Evolutionary conservation across 73 alveolate genomes (phyloP).

Genomic region (Durusdinium trenchii): DNA sequence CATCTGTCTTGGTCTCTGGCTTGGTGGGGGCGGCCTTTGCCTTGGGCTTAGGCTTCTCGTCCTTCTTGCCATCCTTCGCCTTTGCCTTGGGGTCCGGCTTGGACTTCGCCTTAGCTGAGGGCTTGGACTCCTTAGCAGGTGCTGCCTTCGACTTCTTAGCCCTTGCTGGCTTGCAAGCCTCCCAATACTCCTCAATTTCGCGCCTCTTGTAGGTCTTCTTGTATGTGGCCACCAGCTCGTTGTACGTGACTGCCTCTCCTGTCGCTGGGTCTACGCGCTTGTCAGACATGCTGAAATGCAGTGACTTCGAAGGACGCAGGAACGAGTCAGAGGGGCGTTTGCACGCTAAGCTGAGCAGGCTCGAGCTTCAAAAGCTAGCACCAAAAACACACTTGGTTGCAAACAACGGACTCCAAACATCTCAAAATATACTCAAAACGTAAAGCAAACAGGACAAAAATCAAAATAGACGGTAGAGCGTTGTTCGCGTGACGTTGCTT

Average conservation of each 20-base stretch:
- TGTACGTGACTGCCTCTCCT: constrained; percentile 75
- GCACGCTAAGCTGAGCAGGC: constrained; percentile 50
- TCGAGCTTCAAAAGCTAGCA: constrained; percentile 43
- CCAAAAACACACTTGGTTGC: background rate
- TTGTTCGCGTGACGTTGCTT: too few relatives aligned
- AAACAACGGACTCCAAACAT: too few relatives aligned
- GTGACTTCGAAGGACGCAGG: constrained; percentile 69
- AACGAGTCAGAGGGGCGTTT: constrained; percentile 53
- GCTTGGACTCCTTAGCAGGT: constrained; percentile 60
- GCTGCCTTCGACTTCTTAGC: constrained; percentile 52
- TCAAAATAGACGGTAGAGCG: too few relatives aligned
- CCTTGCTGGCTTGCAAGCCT: constrained; percentile 45
- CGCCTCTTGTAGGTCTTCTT: constrained; percentile 58
- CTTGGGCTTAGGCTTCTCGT: constrained; percentile 40
- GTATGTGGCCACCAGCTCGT: constrained; percentile 64
- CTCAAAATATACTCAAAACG: too few relatives aligned
- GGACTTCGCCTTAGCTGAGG: background rate
- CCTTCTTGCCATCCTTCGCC: constrained; percentile 63
- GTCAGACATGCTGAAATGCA: constrained; percentile 59
- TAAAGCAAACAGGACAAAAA: too few relatives aligned
- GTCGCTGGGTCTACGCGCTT: constrained; percentile 93
- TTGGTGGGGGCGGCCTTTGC: constrained; percentile 60
- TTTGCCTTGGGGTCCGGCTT: constrained; percentile 46
- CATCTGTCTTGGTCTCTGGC: constrained; percentile 27
- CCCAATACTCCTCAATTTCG: constrained; percentile 54